Percentiles rank a stretch among this genome's conserved stretches.
Conservation (phyloP, 805 yeast species). For the Wickerhamiella australiensis region DNA sequence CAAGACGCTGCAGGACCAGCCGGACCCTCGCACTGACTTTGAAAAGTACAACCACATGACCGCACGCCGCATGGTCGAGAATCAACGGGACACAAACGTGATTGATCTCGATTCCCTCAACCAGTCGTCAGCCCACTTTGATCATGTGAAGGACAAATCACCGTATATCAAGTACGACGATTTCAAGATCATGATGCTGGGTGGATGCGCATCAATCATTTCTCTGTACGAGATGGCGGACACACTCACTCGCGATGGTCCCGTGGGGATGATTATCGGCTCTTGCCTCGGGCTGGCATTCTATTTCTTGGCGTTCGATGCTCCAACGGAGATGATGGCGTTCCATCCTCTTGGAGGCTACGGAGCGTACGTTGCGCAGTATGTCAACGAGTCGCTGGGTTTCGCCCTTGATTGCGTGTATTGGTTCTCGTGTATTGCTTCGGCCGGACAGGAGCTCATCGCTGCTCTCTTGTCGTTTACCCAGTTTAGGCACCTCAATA, state of each 20-base stretch:
- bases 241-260: constrained; percentile 15
- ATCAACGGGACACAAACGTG: constrained; percentile 9
- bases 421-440: constrained; percentile 35
- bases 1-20: constrained; percentile 15
- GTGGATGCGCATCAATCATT: constrained; percentile 15
- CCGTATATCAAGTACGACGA: constrained; percentile 12
- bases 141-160: background rate
- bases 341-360: constrained; percentile 50
- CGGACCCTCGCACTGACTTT: constrained; percentile 20
- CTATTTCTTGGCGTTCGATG: constrained; percentile 7
- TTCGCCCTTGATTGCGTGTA: constrained; percentile 41
- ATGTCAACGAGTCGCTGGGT: constrained; percentile 46
- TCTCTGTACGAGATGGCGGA: constrained; percentile 13
- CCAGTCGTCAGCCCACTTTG: background rate
- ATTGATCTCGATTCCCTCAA: constrained; percentile 2
- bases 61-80: constrained; percentile 23
- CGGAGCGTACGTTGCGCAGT: constrained; percentile 45
- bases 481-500: constrained; percentile 42
- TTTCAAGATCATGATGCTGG: constrained; percentile 15
- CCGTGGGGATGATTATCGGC: constrained; percentile 16
- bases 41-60: constrained; percentile 23
- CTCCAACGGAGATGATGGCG: constrained; percentile 41
- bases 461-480: constrained; percentile 63
- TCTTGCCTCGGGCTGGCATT: constrained; percentile 12
- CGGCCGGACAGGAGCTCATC: constrained; percentile 60